phyloP scores from a whole-genome alignment of 2,329 filamentous ascomycete species.

The Clarireedia monteithiana region DNA sequence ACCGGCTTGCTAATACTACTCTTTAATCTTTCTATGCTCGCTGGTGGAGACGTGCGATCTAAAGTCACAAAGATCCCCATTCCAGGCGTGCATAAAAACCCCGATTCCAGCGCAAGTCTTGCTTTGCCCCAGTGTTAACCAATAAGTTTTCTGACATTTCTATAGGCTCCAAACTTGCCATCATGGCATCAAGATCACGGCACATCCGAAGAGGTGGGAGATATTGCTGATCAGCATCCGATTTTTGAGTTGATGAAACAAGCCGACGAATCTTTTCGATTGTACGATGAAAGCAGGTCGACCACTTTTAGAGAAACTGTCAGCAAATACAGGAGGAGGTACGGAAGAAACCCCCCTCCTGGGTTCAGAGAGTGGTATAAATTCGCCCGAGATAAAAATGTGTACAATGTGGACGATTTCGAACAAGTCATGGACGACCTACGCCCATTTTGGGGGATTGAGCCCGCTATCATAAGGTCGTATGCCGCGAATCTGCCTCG shows the following conservation, averaged over 20 bases:
- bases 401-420: conserved; percentile 55
- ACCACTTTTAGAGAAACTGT: conserved; percentile 44
- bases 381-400: conserved; percentile 43
- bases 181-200: conserved; percentile 21
- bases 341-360: conserved; percentile 54
- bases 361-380: conserved; percentile 55
- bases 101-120: conserved; percentile 14
- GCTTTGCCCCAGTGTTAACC: background rate
- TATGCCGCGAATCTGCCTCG: conserved; percentile 33
- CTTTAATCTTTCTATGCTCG: conserved; percentile 23
- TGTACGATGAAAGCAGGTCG: conserved; percentile 32
- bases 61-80: conserved; percentile 22
- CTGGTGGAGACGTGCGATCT: conserved; percentile 20
- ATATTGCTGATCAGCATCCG: conserved; percentile 24
- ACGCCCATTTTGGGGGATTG: conserved; percentile 48
- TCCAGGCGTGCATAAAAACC: conserved; percentile 11
- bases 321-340: conserved; percentile 44
- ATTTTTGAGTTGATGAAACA: conserved; percentile 27
- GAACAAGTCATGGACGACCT: conserved; percentile 57
- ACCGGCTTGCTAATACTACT: conserved; percentile 21
- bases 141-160: background rate
- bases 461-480: conserved; percentile 29
- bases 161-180: conserved; percentile 21
- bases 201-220: conserved; percentile 16
- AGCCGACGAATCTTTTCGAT: conserved; percentile 26